Conservation (phyloP, 1,284 basidiomycete genomes). For the Meira miltonrushii region DNA sequence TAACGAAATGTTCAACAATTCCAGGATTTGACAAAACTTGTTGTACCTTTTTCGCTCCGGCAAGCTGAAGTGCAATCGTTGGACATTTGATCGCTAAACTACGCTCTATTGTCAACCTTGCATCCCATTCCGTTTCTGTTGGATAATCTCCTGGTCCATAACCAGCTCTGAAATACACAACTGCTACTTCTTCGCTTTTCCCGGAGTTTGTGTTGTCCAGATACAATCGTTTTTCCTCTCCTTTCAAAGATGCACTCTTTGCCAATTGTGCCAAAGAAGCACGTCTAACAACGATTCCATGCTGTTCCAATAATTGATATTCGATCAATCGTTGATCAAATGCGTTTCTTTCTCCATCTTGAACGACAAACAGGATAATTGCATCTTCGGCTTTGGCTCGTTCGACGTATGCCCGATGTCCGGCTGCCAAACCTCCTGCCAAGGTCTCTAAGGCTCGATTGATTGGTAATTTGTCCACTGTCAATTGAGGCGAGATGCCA, state of each 20-base stretch:
- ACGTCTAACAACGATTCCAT: conserved; percentile 30
- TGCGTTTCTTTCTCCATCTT: conserved; percentile 84
- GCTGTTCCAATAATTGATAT: conserved; percentile 71
- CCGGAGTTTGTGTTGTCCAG: not conserved
- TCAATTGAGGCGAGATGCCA: not conserved
- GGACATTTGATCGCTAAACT: conserved; percentile 89
- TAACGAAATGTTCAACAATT: conserved; percentile 66
- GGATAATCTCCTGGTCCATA: conserved; percentile 82
- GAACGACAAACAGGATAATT: conserved; percentile 75
- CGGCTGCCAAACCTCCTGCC: conserved; percentile 70
- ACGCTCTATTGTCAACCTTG: conserved; percentile 70
- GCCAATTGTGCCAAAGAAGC: conserved; percentile 32
- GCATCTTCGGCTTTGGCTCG: conserved; percentile 10
- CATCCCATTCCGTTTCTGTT: conserved; percentile 62
- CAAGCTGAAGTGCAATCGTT: conserved; percentile 80
- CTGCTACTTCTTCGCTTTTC: conserved; percentile 63
- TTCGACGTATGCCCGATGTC: conserved; percentile 68
- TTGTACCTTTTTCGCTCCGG: conserved; percentile 93
- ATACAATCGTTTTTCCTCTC: not conserved
- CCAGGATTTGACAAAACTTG: conserved; percentile 74
- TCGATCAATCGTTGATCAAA: conserved; percentile 90
- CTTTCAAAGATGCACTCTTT: conserved; percentile 5
- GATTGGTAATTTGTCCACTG: conserved; percentile 61
- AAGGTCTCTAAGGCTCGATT: conserved; percentile 72
- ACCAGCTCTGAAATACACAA: conserved; percentile 80